phyloP scores from a whole-genome alignment of 2,329 filamentous ascomycete genomes.

The Zasmidium cellare region DNA sequence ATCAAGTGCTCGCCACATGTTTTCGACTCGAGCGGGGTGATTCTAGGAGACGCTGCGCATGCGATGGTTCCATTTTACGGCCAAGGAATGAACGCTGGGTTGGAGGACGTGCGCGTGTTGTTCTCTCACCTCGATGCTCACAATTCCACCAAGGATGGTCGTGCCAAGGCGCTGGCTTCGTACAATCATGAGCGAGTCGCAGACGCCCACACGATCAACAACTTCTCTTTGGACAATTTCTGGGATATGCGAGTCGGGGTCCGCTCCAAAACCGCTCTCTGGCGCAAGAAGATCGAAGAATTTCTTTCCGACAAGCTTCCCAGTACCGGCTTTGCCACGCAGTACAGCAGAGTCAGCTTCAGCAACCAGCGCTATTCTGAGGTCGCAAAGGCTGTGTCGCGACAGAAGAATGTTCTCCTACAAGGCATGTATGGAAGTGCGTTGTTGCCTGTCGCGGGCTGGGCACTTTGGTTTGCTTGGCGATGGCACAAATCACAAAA shows the following conservation, averaged over 20 bases:
- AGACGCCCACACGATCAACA: conserved; percentile 88
- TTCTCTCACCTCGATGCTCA: conserved; percentile 79
- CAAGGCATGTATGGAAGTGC: conserved; percentile 50
- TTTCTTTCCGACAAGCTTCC: conserved; percentile 75
- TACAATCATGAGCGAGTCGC: conserved; percentile 74
- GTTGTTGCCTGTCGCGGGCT: conserved; percentile 29
- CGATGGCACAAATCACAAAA: conserved; percentile 24
- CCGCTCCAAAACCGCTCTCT: conserved; percentile 70
- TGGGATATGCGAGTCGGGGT: conserved; percentile 90
- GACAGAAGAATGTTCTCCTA: conserved; percentile 58
- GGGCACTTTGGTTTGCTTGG: conserved; percentile 29
- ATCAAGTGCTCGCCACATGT: conserved; percentile 93
- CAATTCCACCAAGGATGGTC: conserved; percentile 41
- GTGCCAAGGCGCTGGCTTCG: conserved; percentile 59
- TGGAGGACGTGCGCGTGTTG: conserved; percentile 89
- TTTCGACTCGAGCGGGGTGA: conserved; percentile 72
- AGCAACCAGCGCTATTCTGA: conserved; percentile 89
- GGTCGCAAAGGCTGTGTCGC: conserved; percentile 67
- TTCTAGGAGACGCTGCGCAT: conserved; percentile 91
- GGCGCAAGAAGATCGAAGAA: conserved; percentile 87
- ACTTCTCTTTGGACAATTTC: conserved; percentile 88
- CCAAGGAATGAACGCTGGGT: conserved; percentile 94
- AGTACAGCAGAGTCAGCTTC: conserved; percentile 91
- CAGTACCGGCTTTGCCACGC: conserved; percentile 80
- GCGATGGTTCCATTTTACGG: conserved; percentile 99